Percentiles rank a stretch among this genome's conserved stretches.
These are phyloP conservation scores for Phytophthora citricola DNA, from an alignment of 352 stramenopile genomes.

Conservation along the genomic window DNA sequence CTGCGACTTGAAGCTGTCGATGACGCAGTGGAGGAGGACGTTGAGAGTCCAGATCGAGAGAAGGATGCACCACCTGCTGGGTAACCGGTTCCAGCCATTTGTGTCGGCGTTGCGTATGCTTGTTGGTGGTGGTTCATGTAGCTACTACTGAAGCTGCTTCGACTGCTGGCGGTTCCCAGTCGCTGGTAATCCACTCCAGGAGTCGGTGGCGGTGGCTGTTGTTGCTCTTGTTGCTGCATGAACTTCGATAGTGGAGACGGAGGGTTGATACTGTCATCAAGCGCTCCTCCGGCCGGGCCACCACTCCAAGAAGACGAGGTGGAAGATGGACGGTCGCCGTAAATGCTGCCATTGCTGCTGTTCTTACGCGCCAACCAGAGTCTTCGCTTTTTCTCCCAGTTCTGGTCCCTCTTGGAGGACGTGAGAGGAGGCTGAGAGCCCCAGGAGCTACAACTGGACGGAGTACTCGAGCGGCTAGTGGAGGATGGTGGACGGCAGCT, in stretches of 20 bases:
- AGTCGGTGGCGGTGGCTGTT: constrained; percentile 22
- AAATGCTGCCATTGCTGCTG: constrained; percentile 26
- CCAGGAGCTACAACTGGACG: constrained; percentile 42
- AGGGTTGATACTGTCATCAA: constrained; percentile 33
- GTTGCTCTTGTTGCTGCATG: constrained; percentile 62
- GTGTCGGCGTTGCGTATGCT: constrained; percentile 3
- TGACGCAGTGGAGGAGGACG: constrained; percentile 22
- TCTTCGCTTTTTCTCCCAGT: constrained; percentile 81
- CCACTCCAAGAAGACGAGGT: constrained; percentile 25
- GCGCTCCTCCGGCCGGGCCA: not conserved
- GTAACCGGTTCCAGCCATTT: constrained; percentile 7
- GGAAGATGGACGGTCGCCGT: constrained; percentile 8
- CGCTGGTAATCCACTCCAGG: constrained; percentile 22
- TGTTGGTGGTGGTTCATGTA: constrained; percentile 18
- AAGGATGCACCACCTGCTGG: constrained; percentile 9
- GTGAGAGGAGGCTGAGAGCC: constrained; percentile 69
- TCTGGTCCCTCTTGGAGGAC: constrained; percentile 81
- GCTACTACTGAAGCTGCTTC: constrained; percentile 15
- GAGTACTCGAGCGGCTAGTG: constrained; percentile 23
- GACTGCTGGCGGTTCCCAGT: constrained; percentile 19
- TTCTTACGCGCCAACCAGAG: constrained; percentile 73
- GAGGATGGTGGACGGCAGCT: constrained; percentile 19
- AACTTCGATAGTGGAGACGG: constrained; percentile 79
- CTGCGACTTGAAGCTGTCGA: constrained; percentile 32
- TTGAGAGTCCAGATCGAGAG: constrained; percentile 30